These are phyloP conservation scores for Scheffersomyces stipitis DNA, from an alignment of 805 yeast genomes.

Conservation along the genomic window DNA sequence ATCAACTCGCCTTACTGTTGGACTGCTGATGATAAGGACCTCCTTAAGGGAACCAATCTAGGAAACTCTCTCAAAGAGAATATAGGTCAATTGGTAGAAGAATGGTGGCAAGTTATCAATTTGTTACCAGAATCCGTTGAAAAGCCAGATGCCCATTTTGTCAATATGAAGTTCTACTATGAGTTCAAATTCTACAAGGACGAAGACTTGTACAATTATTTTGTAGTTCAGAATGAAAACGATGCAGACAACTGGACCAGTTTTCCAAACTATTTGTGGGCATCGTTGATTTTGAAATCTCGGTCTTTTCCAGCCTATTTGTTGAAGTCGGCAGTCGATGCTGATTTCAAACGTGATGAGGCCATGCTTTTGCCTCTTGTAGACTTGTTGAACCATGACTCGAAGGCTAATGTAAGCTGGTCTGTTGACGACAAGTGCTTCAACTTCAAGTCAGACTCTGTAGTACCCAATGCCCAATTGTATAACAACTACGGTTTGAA, in stretches of 20 bases:
- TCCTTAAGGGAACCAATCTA: constrained; percentile 69
- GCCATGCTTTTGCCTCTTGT: constrained; percentile 77
- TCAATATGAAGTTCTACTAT: constrained; percentile 45
- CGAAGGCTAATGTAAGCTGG: constrained; percentile 68
- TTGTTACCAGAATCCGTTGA: constrained; percentile 27
- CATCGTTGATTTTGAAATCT: constrained; percentile 65
- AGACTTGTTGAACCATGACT: constrained; percentile 76
- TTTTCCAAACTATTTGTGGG: constrained; percentile 74
- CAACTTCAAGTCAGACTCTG: constrained; percentile 42
- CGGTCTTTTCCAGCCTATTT: constrained; percentile 79
- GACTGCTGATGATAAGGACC: constrained; percentile 49
- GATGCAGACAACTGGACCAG: constrained; percentile 53
- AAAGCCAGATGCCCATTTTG: constrained; percentile 34
- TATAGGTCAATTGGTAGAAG: constrained; percentile 48
- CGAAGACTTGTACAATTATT: constrained; percentile 32
- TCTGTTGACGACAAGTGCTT: constrained; percentile 28
- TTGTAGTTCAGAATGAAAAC: constrained; percentile 13
- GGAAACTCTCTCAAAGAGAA: constrained; percentile 53
- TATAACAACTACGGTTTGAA: constrained; percentile 87
- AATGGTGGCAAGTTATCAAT: constrained; percentile 53
- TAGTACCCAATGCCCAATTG: constrained; percentile 46
- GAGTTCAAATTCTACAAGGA: constrained; percentile 41
- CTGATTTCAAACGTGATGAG: constrained; percentile 34
- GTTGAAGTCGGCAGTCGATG: constrained; percentile 34
- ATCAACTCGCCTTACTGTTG: constrained; percentile 70